Evolutionary conservation across 345 rosid genomes (phyloP), one percentile per base, ranked within the genome.

Genomic region (Gossypioides kirkii): DNA sequence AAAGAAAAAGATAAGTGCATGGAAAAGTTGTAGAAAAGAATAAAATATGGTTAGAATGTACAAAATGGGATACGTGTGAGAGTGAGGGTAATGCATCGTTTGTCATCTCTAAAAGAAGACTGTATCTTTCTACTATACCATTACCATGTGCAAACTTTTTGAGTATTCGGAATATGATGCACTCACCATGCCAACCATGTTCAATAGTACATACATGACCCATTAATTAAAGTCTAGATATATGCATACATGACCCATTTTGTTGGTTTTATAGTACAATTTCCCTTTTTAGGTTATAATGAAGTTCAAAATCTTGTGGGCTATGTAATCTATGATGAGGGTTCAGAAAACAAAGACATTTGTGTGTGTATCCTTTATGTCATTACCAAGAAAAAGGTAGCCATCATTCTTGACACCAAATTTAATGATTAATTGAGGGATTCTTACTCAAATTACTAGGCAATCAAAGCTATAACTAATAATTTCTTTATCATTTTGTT

Each of bases 311-410:
- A 45, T 69, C 42, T 68, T 28, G 20, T 50, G 72, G 45, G 10
- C 43, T n/a, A 14, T 26, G 3, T 46, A 36, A 25, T 7, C 9
- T 26, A 8, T 17, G 53, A 22, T 12, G 71, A 5, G 38, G 38
- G 58, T 26, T 69, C 18, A 45, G 46, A 32, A 69, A 52, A 50
- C 20, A 32, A 50, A 28, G 72, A 69, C 60, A 10, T 17, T 32
- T 32, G 38, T 32, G 7, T 32, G 38, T 32, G 2, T 66, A 23
- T 47, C 72, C 60, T 69, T 69, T 50, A 69, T 50, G 58, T 17
- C 71, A 28, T 69, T 69, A 69, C 72, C 60, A 32, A 50, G 60
- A n/a, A 69, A 69, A 69, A 69, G 72, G 60, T 50, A n/a, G 59
- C 28, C 60, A 50, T 69, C 60, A 69, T 67, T 25, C 42, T 50